Evolutionary conservation across 176 grass and related monocot species (phyloP), one percentile per base, ranked within the genome.

Genomic region (Carex littledalei): DNA sequence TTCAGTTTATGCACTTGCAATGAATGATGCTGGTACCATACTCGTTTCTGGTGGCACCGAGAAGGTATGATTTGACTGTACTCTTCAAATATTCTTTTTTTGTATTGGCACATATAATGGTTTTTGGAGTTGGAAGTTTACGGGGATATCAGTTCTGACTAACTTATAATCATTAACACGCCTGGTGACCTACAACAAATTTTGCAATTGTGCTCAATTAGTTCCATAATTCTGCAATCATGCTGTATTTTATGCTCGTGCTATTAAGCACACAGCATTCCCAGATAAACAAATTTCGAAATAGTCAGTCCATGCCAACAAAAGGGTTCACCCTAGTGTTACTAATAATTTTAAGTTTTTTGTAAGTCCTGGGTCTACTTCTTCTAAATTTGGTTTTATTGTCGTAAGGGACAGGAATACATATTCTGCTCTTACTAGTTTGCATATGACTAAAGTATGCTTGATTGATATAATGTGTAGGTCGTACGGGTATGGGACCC

Each of bases 21-120:
- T 99, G 96, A 99, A 95, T 86, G 92, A 94, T 84, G 87, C 84
- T 80, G 93, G 96, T 87, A 99, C 83, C 20, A 60, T 95, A 34
- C 90, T 99, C 78, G 91, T 99, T 65, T 99, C 96, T 87, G 93
- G 96, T 88, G 96, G 96, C 81, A 99, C 96, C 58, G 93, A 99
- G 78, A 99, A 95, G 91, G 93, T 98, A 89, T 76, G 59, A 22
- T 69, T 41, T 80, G 50, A 20, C 76, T 50, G 61, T 67, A 62
- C 72, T 37, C 80, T 81, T 81, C 18, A 5, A 37, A 11, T 35
- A 63, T 37, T 82, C 61, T 64, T 82, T 13, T 82, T 63, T 61
- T 65, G 22, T 65, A 47, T 82, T 65, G 35, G 20, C 32, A 65
- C 41, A 29, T 59, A 47, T 58, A 73, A 52, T 76, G 54, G n/a